Evolutionary conservation across 139 green algal genomes (phyloP).

Genomic region (Chlorella sp.): DNA sequence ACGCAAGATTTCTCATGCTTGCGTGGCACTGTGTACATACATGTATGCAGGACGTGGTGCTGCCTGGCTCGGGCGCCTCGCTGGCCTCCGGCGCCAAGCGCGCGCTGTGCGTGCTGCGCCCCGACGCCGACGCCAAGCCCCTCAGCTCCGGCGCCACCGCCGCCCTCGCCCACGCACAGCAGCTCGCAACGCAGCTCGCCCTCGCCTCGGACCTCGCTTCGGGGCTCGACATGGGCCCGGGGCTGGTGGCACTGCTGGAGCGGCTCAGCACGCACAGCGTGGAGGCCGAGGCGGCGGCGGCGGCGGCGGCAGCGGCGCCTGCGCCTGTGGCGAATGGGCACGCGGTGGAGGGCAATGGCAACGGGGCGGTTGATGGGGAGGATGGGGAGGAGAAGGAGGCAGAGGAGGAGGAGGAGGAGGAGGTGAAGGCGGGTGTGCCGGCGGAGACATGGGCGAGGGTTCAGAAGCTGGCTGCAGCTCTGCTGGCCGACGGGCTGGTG

Average conservation of each 20-base stretch:
- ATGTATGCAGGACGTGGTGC: not conserved
- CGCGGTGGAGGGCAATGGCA: not conserved
- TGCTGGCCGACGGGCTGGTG: conserved; percentile 26
- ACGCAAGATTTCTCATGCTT: no score
- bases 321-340: not conserved
- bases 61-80: not conserved
- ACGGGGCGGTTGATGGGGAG: not conserved
- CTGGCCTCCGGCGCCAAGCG: not conserved
- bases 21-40: no score
- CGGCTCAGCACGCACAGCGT: not conserved
- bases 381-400: not conserved
- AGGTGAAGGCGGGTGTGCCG: not conserved
- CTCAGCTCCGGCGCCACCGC: not conserved
- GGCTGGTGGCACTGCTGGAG: conserved; percentile 1
- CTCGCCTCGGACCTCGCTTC: conserved; percentile 1
- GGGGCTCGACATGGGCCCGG: conserved; percentile 6
- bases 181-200: not conserved
- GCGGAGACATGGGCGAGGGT: not conserved
- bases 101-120: not conserved
- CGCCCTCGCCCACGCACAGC: not conserved
- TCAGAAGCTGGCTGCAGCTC: not conserved
- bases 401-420: not conserved
- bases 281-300: not conserved
- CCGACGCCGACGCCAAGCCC: not conserved
- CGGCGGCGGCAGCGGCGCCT: not conserved